phyloP scores from a whole-genome alignment of 148 eudicot species.

The Oxyria digyna region DNA sequence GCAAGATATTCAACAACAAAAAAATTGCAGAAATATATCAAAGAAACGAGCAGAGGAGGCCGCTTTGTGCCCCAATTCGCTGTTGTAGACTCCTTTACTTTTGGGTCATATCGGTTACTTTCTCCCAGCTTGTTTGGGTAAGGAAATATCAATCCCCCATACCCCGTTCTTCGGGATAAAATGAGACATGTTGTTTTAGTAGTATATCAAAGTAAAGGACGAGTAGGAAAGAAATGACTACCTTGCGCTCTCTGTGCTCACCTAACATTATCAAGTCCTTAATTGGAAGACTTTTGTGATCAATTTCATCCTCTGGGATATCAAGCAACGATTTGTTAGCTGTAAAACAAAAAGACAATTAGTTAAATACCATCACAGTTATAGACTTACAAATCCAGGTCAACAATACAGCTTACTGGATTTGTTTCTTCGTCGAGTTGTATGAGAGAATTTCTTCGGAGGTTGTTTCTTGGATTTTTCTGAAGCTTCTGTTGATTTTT shows the following conservation, averaged over 20 bases:
- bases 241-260: conserved; percentile 50
- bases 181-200: too few species aligned
- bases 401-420: conserved; percentile 30
- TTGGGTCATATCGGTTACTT: too few species aligned
- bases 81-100: too few species aligned
- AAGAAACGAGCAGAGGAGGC: too few species aligned
- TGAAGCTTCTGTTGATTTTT: conserved; percentile 20
- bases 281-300: conserved; percentile 31
- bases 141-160: too few species aligned
- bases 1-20: not conserved
- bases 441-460: conserved; percentile 64
- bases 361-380: not conserved
- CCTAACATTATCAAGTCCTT: conserved; percentile 58
- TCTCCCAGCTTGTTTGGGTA: too few species aligned
- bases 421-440: conserved; percentile 49
- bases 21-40: not conserved
- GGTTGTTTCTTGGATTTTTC: conserved; percentile 21
- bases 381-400: not conserved
- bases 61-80: too few species aligned
- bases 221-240: conserved; percentile 15
- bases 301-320: conserved; percentile 70
- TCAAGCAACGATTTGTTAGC: conserved; percentile 66
- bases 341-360: conserved; percentile 11
- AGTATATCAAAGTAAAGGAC: too few species aligned
- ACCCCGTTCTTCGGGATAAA: too few species aligned